Conservation (phyloP, 1,139 yeast genomes). For the Taphrina communis region DNA sequence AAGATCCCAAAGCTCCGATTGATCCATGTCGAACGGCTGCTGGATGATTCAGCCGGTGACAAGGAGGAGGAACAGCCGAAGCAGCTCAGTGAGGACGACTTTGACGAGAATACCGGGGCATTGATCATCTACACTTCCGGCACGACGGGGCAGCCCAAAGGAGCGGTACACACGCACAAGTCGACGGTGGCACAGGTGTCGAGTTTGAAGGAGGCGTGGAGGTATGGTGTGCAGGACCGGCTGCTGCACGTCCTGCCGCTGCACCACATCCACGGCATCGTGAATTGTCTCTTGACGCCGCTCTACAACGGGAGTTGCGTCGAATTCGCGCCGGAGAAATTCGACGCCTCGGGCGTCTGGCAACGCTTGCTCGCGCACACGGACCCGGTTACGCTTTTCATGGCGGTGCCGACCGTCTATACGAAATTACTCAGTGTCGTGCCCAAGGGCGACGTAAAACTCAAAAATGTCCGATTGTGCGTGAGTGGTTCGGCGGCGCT, state of each 20-base stretch:
- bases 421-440: conserved; percentile 44
- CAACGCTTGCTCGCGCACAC: conserved; percentile 45
- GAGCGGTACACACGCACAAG: conserved; percentile 52
- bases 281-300: conserved; percentile 52
- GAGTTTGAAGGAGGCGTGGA: conserved; percentile 52
- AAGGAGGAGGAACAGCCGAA: neutral
- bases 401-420: conserved; percentile 55
- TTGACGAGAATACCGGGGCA: conserved; percentile 32
- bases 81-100: neutral
- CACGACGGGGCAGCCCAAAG: conserved; percentile 54
- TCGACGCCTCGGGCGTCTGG: conserved; percentile 49
- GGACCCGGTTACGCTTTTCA: conserved; percentile 52
- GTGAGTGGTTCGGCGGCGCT: conserved; percentile 55
- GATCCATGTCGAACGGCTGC: conserved; percentile 4
- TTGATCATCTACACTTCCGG: conserved; percentile 54
- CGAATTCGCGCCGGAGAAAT: conserved; percentile 51
- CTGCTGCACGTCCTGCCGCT: conserved; percentile 53
- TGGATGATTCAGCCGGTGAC: neutral
- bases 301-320: conserved; percentile 52
- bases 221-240: conserved; percentile 49
- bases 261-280: conserved; percentile 54
- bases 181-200: conserved; percentile 52
- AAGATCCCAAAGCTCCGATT: neutral
- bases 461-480: conserved; percentile 48
- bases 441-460: conserved; percentile 20